Percentiles rank a stretch among this genome's conserved stretches.
Evolutionary conservation across 192 early-diverging fungal species (phyloP).

Genomic region (Pecoramyces ruminantium): DNA sequence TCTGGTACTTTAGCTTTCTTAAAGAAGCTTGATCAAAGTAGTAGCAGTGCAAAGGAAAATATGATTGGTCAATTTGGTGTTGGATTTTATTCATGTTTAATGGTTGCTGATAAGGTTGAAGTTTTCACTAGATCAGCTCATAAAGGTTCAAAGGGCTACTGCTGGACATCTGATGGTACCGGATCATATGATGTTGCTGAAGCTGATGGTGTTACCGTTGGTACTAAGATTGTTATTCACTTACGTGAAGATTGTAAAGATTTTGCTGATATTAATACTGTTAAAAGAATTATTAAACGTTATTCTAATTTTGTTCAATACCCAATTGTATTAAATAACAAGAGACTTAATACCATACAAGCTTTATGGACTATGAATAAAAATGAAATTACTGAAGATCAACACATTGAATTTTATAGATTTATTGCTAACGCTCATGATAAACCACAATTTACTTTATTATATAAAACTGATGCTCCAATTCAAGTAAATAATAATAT

Average conservation of each 20-base stretch:
- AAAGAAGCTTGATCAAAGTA: slow-evolving; percentile 3
- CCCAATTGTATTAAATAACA: slow-evolving; percentile 34
- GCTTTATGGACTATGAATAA: slow-evolving; percentile 44
- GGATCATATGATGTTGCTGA: slow-evolving; percentile 7
- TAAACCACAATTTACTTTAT: slow-evolving; percentile 33
- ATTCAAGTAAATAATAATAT: slow-evolving; percentile 51
- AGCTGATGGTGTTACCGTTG: slow-evolving; percentile 4
- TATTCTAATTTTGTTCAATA: slow-evolving; percentile 49
- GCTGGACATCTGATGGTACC: slow-evolving; percentile 11
- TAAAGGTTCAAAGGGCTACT: slow-evolving; percentile 4
- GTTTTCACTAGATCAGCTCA: slow-evolving; percentile 7
- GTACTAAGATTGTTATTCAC: slow-evolving; percentile 3
- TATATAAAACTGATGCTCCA: slow-evolving; percentile 52
- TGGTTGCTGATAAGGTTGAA: slow-evolving; percentile 5
- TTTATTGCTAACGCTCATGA: slow-evolving; percentile 49
- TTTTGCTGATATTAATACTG: slow-evolving; percentile 15
- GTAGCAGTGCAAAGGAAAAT: slow-evolving; percentile 12
- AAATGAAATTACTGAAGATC: slow-evolving; percentile 52
- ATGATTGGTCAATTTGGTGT: slow-evolving; percentile 7
- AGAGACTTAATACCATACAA: slow-evolving; percentile 34
- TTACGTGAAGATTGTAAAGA: slow-evolving; percentile 2
- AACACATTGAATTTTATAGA: slow-evolving; percentile 84
- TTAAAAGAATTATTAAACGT: slow-evolving; percentile 43
- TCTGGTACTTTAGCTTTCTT: slow-evolving; percentile 3
- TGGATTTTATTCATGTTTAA: slow-evolving; percentile 19